Evolutionary conservation across 1,284 basidiomycete species (phyloP).

Genomic region (Puccinia triticina): DNA sequence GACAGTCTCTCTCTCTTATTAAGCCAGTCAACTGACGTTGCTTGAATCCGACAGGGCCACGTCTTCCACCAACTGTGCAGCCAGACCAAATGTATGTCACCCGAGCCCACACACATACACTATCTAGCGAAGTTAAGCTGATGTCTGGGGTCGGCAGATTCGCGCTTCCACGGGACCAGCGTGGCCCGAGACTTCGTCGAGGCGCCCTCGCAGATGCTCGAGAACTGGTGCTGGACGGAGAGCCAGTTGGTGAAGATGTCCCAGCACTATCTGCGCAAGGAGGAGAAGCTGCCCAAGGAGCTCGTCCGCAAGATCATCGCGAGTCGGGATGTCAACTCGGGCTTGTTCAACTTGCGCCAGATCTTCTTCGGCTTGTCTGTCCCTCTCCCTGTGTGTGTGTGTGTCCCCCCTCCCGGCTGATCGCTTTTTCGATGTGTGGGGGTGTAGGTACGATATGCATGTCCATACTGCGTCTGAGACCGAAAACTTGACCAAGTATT

Average conservation of each 20-base stretch:
- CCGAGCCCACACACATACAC: too few relatives aligned
- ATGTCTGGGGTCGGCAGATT: constrained; percentile 56
- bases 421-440: not conserved
- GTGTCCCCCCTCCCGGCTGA: not conserved
- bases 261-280: constrained; percentile 71
- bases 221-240: constrained; percentile 86
- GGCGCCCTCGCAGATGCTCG: constrained; percentile 84
- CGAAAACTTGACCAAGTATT: constrained; percentile 18
- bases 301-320: constrained; percentile 76
- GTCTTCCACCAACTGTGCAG: constrained; percentile 80
- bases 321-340: constrained; percentile 78
- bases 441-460: constrained; percentile 41
- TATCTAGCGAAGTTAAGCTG: too few relatives aligned
- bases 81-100: constrained; percentile 70
- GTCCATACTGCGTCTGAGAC: constrained; percentile 12
- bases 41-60: constrained; percentile 71
- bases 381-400: not conserved
- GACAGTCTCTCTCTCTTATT: constrained; percentile 61
- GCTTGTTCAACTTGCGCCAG: constrained; percentile 76
- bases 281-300: constrained; percentile 72
- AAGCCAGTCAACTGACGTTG: constrained; percentile 53
- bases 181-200: constrained; percentile 83
- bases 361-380: constrained; percentile 68
- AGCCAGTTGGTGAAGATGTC: constrained; percentile 74
- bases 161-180: constrained; percentile 58